These are phyloP conservation scores for Cercophora scortea DNA, from an alignment of 495 filamentous ascomycete species.

Conservation along the genomic window DNA sequence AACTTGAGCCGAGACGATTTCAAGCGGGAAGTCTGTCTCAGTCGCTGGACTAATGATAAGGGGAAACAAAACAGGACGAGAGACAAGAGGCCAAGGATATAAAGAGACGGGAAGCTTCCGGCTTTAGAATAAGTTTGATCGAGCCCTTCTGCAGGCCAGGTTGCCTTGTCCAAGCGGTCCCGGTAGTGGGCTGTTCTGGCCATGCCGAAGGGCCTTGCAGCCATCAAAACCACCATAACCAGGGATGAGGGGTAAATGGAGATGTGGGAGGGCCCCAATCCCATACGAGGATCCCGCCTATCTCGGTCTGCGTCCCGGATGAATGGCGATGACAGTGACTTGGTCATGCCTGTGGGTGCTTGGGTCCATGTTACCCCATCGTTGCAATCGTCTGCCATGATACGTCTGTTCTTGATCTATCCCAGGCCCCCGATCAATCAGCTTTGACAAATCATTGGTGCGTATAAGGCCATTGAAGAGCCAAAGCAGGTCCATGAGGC, in stretches of 20 bases:
- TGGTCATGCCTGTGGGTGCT: neutral
- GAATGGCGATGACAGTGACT: neutral
- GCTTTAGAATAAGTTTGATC: conserved; percentile 1
- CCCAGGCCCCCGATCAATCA: no score
- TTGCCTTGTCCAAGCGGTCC: neutral
- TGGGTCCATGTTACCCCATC: neutral
- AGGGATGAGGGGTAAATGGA: conserved; percentile 17
- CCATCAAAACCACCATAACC: conserved; percentile 1
- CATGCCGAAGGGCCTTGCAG: conserved; percentile 7
- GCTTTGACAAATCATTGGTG: no score
- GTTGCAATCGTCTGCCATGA: neutral
- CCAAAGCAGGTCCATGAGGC: no score
- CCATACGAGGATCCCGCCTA: neutral
- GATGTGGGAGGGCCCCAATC: neutral
- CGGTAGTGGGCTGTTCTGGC: conserved; percentile 10
- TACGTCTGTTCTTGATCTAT: neutral
- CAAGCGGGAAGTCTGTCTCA: neutral
- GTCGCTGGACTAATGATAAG: neutral
- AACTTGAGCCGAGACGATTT: neutral
- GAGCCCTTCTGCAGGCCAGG: conserved; percentile 9
- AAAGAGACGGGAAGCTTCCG: neutral
- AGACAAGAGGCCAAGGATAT: neutral
- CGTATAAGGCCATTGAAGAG: no score
- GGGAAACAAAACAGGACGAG: neutral
- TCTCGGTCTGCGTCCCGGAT: conserved; percentile 1